Conservation (phyloP, 1,139 yeast species). For the Suhomyces atakaporum region DNA sequence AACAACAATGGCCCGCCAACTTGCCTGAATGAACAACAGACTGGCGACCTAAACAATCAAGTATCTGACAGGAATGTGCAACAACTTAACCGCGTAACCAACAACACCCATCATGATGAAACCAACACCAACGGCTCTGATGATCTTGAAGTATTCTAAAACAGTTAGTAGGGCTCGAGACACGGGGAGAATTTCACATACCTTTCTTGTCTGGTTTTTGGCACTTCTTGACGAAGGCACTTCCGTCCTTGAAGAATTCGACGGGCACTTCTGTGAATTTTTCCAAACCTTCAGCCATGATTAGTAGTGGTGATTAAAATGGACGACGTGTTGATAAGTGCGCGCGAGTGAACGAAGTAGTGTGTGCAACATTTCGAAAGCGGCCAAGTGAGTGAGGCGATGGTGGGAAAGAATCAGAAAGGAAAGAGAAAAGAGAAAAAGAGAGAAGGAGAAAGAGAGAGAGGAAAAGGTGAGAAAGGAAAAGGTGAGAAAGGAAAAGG, state of each 20-base stretch:
- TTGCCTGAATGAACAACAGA: too few species aligned
- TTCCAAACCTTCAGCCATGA: slow-evolving; percentile 69
- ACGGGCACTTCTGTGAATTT: slow-evolving; percentile 86
- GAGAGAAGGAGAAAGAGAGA: too few species aligned
- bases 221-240: slow-evolving; percentile 85
- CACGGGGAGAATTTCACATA: too few species aligned
- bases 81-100: slow-evolving; percentile 91
- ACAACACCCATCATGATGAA: slow-evolving; percentile 97
- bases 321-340: slow-evolving; percentile 11
- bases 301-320: slow-evolving; percentile 4
- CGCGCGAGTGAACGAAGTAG: background rate
- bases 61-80: slow-evolving; percentile 97
- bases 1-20: too few species aligned
- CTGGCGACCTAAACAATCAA: slow-evolving; percentile 84
- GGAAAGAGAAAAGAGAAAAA: too few species aligned
- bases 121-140: slow-evolving; percentile 96
- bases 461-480: too few species aligned
- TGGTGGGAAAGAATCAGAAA: too few species aligned
- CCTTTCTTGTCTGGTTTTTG: slow-evolving; percentile 88
- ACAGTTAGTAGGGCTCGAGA: too few species aligned
- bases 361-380: too few species aligned
- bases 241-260: slow-evolving; percentile 89
- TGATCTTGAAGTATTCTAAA: slow-evolving; percentile 78
- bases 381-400: too few species aligned
- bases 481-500: too few species aligned